phyloP scores from a whole-genome alignment of 1,284 basidiomycete genomes.

The Pseudomicrostroma phylloplanum region DNA sequence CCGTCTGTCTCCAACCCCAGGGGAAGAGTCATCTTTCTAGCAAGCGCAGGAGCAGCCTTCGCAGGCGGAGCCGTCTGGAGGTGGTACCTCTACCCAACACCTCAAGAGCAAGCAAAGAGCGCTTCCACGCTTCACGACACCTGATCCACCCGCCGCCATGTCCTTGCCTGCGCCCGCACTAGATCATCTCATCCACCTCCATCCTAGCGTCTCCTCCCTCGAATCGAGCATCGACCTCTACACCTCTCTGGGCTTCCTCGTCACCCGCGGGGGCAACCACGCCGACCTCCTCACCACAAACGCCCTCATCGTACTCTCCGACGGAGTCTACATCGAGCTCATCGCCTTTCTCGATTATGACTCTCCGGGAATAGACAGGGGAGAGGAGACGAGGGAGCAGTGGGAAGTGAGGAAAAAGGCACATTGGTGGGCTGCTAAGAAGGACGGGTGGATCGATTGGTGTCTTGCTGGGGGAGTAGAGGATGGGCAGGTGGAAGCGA shows the following conservation, averaged over 20 bases:
- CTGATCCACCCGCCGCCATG: background rate
- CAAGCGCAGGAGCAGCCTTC: background rate
- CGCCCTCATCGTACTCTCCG: slow-evolving; percentile 29
- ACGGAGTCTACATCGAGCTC: slow-evolving; percentile 37
- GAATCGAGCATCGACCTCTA: slow-evolving; percentile 23
- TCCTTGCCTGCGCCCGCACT: slow-evolving; percentile 17
- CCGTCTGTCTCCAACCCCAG: background rate
- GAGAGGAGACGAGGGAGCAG: slow-evolving; percentile 16
- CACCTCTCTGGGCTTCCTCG: slow-evolving; percentile 28
- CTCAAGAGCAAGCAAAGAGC: background rate
- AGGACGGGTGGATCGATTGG: slow-evolving; percentile 36
- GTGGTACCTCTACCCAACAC: background rate
- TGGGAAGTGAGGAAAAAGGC: slow-evolving; percentile 19
- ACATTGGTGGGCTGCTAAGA: slow-evolving; percentile 31
- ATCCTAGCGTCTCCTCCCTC: slow-evolving; percentile 19
- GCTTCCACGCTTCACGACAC: background rate
- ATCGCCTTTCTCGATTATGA: slow-evolving; percentile 25
- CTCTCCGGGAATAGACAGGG: slow-evolving; percentile 4
- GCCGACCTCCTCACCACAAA: slow-evolving; percentile 32
- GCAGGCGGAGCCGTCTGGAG: background rate
- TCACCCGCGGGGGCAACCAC: slow-evolving; percentile 27
- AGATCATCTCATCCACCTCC: slow-evolving; percentile 33
- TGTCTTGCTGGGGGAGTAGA: slow-evolving; percentile 23
- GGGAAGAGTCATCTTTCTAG: slow-evolving; percentile 1
- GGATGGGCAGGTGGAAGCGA: slow-evolving; percentile 20